Base-by-base conservation (phyloP, 768 basidiomycete species). In the Tricholoma terreum region DNA sequence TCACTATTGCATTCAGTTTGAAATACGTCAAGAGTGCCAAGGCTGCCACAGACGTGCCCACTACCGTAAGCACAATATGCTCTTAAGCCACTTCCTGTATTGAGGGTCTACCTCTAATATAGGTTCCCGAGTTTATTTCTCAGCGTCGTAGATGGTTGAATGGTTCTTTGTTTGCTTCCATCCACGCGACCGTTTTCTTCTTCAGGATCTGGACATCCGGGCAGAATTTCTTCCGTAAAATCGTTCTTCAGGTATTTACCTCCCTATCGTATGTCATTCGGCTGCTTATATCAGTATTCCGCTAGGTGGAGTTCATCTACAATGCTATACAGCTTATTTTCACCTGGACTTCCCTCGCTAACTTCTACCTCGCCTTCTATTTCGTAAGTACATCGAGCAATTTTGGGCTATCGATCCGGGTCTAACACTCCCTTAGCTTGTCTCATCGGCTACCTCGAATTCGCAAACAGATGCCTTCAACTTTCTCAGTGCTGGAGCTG, bases 31-130 rank as follows among this genome's bases (percentile, higher is more conserved):
- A 93, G 80, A 90, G 85, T 65, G 95, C 95, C 14, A 94, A 95
- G 63, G 95, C 94, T 0, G 83, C 94, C 42, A 98, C 95, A n/a
- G 95, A 98, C 74, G 94, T 96, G 4, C 95, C 95, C 31, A 89
- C 92, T 35, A 80, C 85, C 17, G 86, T 85, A 49, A 56, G 77
- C n/a, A 1, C 27, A 17, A 49, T 6, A 10, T 30, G 4, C 34
- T 27, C n/a, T 46, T 35, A 33, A 27, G n/a, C 38, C 27, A 17
- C 22, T 58, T 36, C 31, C 11, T 15, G 42, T 31, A n/a, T 31
- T 49, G 8, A 49, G 6, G 8, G n/a, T 31, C 14, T 12, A 14
- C 14, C 5, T 46, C 24, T 3, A 12, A 24, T 45, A 17, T 52
- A 85, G 81, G 84, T 96, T 51, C 85, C 94, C 12, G 95, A 97